Base-by-base conservation (phyloP, 2,329 filamentous ascomycete species). In the Colletotrichum brevisporum region DNA sequence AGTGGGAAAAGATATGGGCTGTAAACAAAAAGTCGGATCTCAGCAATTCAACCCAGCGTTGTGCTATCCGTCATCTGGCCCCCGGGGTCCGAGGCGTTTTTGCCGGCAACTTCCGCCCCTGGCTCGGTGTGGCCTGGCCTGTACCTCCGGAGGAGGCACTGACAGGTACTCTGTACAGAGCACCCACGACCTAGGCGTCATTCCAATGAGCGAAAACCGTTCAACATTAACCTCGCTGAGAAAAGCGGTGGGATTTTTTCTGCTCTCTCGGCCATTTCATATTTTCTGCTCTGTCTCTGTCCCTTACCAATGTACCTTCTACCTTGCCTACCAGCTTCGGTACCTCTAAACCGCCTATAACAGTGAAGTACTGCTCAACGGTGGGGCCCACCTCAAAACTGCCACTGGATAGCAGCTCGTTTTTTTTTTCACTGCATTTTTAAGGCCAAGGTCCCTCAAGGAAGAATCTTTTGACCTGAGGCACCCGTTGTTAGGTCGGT, bases 1-100 rank as follows among this genome's bases (percentile, higher is more conserved):
- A 54, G 62, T 56, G 62, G 62, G 56, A 60, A 61, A 69, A 69
- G 62, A 67, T 61, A 66, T 36, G 55, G 57, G 41, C 56, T 60
- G 67, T 67, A 69, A 67, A 69, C 63, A 69, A 67, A 36, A 69
- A 69, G 67, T 67, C 56, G 56, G 52, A 69, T 69, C 55, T 67
- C 62, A 69, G 51, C 61, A 67, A 60, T 52, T 60, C 36, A 43
- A 31, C 58, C 58, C 50, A 66, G 62, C 56, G 55, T 48, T 43
- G 41, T 36, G 31, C 31, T 36, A 36, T 36, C 41, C 15, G 15
- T 43, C 41, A 43, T 43, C 41, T 36, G 41, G 41, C 41, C 41
- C 41, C 41, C 51, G 59, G 66, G 55, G 50, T 66, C 66, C 55
- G 63, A 56, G 50, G 60, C 52, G 60, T 21, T 59, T 65, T 58